Conservation (phyloP, 768 basidiomycete species). For the Calocybe gangraenosa region DNA sequence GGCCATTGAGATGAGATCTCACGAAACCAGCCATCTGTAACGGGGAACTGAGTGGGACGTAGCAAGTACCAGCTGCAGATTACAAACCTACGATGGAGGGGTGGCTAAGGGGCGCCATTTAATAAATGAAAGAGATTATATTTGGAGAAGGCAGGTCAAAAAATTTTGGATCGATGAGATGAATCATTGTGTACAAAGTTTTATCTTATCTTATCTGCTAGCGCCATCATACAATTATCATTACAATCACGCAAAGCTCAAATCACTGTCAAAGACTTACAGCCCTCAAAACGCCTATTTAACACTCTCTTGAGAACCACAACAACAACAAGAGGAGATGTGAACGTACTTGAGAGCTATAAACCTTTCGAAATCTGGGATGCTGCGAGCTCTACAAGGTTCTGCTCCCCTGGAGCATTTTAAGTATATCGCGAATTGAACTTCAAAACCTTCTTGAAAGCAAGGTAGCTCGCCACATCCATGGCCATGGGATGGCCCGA, state of each 20-base stretch:
- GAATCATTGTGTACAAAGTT: background rate
- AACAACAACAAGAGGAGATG: too few relatives aligned
- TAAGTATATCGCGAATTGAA: constrained; percentile 11
- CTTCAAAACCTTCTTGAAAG: constrained; percentile 9
- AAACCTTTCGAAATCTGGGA: background rate
- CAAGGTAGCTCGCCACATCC: constrained; percentile 4
- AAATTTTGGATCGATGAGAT: constrained; percentile 9
- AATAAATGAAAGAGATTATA: background rate
- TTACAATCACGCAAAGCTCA: too few relatives aligned
- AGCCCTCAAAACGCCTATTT: too few relatives aligned
- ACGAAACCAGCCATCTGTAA: constrained; percentile 87
- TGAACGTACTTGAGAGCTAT: too few relatives aligned
- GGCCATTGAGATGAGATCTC: constrained; percentile 96
- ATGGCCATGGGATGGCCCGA: constrained; percentile 1
- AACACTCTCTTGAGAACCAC: too few relatives aligned
- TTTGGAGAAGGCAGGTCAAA: constrained; percentile 2
- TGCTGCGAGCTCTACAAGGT: constrained; percentile 5
- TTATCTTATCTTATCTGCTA: constrained; percentile 5
- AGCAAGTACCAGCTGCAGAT: constrained; percentile 4
- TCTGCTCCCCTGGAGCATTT: background rate
- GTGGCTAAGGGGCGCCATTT: constrained; percentile 55
- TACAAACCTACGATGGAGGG: constrained; percentile 51
- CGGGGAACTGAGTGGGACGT: background rate
- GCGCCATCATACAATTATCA: too few relatives aligned
- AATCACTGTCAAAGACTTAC: too few relatives aligned